Evolutionary conservation across 202 grass and related monocot genomes (phyloP).

Genomic region (Musa balbisiana): DNA sequence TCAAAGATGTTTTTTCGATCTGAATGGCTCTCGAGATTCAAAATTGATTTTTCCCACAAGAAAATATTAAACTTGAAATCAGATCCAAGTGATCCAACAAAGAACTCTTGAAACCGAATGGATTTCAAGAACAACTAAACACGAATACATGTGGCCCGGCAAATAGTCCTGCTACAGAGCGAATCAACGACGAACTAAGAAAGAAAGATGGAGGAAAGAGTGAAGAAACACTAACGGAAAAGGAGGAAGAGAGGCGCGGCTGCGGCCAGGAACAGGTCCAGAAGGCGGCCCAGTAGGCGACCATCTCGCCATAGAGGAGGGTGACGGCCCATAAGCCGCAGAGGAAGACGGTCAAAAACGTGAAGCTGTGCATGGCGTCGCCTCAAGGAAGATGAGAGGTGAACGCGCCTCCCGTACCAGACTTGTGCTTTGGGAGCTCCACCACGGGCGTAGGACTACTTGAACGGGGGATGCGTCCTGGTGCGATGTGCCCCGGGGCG

Average conservation of each 20-base stretch:
- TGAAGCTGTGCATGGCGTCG: conserved; percentile 47
- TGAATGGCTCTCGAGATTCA: neutral
- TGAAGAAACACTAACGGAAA: neutral
- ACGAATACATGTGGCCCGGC: neutral
- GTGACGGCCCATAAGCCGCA: conserved; percentile 65
- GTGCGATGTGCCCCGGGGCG: no score
- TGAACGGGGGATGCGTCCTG: no score
- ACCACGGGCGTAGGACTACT: no score
- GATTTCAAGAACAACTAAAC: neutral
- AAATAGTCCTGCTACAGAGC: neutral
- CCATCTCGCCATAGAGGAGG: conserved; percentile 82
- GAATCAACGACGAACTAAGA: neutral
- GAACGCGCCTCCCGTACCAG: no score
- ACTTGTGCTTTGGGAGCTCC: no score
- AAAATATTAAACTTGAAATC: neutral
- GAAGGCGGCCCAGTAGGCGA: conserved; percentile 64
- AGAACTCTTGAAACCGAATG: neutral
- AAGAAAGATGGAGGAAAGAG: neutral
- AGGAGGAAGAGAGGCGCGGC: conserved; percentile 15
- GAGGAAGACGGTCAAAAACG: conserved; percentile 69
- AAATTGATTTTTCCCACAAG: neutral
- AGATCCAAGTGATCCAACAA: conserved; percentile 1
- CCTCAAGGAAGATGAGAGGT: neutral
- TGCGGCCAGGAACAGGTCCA: conserved; percentile 81
- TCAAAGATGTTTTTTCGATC: neutral